These are phyloP conservation scores for Silene latifolia DNA, from an alignment of 148 eudicot species.

Conservation along the genomic window DNA sequence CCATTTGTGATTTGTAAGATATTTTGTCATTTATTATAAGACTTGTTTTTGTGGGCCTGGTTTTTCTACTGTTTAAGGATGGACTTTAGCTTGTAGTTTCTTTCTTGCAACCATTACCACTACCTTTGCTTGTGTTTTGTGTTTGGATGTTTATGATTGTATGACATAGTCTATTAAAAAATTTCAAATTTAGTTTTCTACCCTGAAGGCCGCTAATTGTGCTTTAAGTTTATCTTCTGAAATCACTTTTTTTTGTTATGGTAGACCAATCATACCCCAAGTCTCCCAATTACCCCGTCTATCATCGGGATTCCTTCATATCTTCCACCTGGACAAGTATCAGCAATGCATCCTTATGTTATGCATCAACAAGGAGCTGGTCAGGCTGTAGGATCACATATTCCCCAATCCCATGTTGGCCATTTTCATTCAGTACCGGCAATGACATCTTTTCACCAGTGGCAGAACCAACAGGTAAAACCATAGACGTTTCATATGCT, in stretches of 20 bases:
- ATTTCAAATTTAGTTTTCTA: not conserved
- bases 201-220: not conserved
- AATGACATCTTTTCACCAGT: slow-evolving; percentile 48
- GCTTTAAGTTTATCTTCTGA: not conserved
- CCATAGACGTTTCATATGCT: not conserved
- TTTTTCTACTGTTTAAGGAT: not conserved
- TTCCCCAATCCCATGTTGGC: slow-evolving; percentile 54
- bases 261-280: slow-evolving; percentile 59
- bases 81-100: not conserved
- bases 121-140: not conserved
- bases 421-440: slow-evolving; percentile 60
- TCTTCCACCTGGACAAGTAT: slow-evolving; percentile 61
- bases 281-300: slow-evolving; percentile 56
- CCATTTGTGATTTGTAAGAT: too few species aligned
- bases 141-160: slow-evolving; percentile 5
- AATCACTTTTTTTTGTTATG: not conserved
- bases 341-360: slow-evolving; percentile 75
- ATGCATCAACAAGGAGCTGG: slow-evolving; percentile 77
- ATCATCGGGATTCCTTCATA: slow-evolving; percentile 75
- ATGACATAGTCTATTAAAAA: not conserved
- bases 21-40: too few species aligned
- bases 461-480: slow-evolving; percentile 78
- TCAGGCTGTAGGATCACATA: slow-evolving; percentile 58
- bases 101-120: not conserved
- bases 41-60: not conserved